Evolutionary conservation across 2,329 filamentous ascomycete species (phyloP), one percentile per base, ranked within the genome.

Genomic region (Phaeophleospora eucalypticola): DNA sequence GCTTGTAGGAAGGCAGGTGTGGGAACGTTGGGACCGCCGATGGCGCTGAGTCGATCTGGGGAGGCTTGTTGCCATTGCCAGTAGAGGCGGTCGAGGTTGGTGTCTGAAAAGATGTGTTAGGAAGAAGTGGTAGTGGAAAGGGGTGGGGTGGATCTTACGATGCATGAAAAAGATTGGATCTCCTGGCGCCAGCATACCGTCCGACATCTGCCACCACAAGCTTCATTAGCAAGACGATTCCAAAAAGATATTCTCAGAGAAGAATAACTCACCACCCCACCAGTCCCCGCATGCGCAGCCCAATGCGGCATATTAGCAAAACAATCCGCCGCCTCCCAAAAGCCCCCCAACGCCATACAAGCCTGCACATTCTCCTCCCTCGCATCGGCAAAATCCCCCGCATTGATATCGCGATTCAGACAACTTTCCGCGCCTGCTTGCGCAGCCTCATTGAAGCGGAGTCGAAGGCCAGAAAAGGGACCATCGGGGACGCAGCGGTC

Each of bases 111-210:
- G 15, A 15, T 8, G 12, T 29, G 29, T 36, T 15, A 35, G 27
- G 4, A 18, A 18, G 9, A 36, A 16, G 18, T 35, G 19, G 16
- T n/a, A 24, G 20, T 20, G 20, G 16, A 43, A 12, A 20, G 16
- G 33, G 15, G 9, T 32, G 2, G 18, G n/a, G 4, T 27, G 6
- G 10, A 8, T n/a, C 45, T 15, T 38, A 47, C 45, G 54, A 32
- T 57, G 54, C 18, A 57, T 36, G 40, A 54, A 57, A 40, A 57
- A 57, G 12, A 57, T 51, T 0, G 54, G 54, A 38, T 57, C 54
- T 9, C 52, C 54, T 12, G 54, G 54, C 12, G 54, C 54, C 3
- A 50, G 43, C 34, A 57, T 44, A 14, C 52, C 54, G 32, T 57
- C 49, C 12, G 49, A 52, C 54, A 57, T 57, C 48, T 51, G 20